These are phyloP conservation scores for Clarkia xantiana DNA, from an alignment of 345 rosid species.

Conservation along the genomic window DNA sequence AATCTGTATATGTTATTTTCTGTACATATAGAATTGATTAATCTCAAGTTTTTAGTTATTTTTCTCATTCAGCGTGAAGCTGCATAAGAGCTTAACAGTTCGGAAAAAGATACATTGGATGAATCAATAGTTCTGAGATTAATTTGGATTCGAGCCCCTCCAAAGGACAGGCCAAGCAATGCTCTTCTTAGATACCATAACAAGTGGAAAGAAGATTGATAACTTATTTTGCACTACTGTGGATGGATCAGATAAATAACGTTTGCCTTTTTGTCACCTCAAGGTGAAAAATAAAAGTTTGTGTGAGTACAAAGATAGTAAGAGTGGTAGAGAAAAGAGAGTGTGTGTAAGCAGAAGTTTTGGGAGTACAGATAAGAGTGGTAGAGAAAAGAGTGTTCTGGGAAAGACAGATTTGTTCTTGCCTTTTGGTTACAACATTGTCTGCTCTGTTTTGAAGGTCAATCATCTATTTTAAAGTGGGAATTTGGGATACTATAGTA, in stretches of 20 bases:
- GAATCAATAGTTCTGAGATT: constrained; percentile 85
- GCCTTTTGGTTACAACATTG: no score
- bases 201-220: constrained; percentile 82
- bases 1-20: background rate
- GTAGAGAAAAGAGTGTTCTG: no score
- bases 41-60: background rate
- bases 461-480: no score
- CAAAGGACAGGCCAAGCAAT: constrained; percentile 63
- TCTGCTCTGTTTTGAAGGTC: no score
- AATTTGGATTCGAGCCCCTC: constrained; percentile 73
- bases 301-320: no score
- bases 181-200: constrained; percentile 70
- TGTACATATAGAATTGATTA: background rate
- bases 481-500: no score
- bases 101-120: constrained; percentile 48
- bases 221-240: background rate
- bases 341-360: no score
- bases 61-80: constrained; percentile 24
- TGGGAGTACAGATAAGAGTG: no score
- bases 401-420: no score
- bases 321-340: no score
- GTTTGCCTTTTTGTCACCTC: background rate
- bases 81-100: constrained; percentile 65
- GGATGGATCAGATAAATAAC: background rate
- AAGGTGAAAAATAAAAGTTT: no score